These are phyloP conservation scores for Cardamine occulta DNA, from an alignment of 345 rosid genomes.

Conservation along the genomic window DNA sequence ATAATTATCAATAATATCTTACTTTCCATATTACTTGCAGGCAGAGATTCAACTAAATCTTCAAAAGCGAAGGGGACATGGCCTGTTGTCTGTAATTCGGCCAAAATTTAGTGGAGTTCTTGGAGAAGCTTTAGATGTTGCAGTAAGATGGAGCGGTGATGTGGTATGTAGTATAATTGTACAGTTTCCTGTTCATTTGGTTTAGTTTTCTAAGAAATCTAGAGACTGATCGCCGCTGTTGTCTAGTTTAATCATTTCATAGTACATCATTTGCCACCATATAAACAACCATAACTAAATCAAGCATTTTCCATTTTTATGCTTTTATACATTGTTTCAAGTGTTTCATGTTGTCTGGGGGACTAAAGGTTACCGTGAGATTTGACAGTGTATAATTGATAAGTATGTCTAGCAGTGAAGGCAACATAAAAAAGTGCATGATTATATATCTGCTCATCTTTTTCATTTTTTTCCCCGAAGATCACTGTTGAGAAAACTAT, in stretches of 20 bases:
- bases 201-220: conserved; percentile 22
- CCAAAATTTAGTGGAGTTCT: conserved; percentile 98
- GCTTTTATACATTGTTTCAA: conserved; percentile 1
- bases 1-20: conserved; percentile 8
- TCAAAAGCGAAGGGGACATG: conserved; percentile 96
- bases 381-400: background rate
- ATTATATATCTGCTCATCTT: conserved; percentile 40
- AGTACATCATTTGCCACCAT: conserved; percentile 16
- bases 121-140: conserved; percentile 94
- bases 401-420: conserved; percentile 14
- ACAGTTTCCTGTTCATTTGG: conserved; percentile 15
- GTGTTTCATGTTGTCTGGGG: conserved; percentile 17
- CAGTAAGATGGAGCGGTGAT: conserved; percentile 98
- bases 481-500: conserved; percentile 93
- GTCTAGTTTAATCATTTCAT: conserved; percentile 16
- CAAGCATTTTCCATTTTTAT: background rate
- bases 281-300: background rate
- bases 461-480: conserved; percentile 48
- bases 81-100: conserved; percentile 77
- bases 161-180: conserved; percentile 68
- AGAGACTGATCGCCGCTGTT: background rate
- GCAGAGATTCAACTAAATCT: conserved; percentile 97
- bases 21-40: conserved; percentile 52
- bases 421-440: conserved; percentile 25
- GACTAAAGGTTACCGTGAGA: conserved; percentile 15